Evolutionary conservation across 257 asterid genomes (phyloP).

Genomic region (Fraxinus excelsior): DNA sequence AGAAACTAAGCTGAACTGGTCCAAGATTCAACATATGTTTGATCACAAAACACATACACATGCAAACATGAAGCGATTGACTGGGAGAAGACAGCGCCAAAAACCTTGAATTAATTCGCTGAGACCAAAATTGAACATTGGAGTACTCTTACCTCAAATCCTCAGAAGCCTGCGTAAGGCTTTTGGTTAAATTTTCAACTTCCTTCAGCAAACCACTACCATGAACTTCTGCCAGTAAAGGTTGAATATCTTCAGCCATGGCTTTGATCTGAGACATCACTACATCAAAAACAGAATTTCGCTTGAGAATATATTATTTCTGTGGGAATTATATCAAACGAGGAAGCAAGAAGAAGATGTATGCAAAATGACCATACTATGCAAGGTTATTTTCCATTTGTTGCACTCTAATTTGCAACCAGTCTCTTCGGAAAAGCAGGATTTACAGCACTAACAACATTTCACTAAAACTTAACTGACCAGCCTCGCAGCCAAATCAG

Average conservation of each 20-base stretch:
- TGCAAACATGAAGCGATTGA: background rate
- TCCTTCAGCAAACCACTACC: constrained; percentile 89
- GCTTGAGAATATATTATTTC: constrained; percentile 54
- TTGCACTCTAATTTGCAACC: constrained; percentile 1
- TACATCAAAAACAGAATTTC: constrained; percentile 58
- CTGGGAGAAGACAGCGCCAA: background rate
- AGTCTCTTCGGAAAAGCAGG: constrained; percentile 18
- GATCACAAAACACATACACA: background rate
- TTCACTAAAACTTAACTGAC: background rate
- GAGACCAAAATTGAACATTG: constrained; percentile 1
- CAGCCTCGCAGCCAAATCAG: constrained; percentile 13
- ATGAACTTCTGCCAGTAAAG: constrained; percentile 81
- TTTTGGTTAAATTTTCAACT: constrained; percentile 81
- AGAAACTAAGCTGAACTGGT: background rate
- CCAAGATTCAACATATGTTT: background rate
- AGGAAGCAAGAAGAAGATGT: constrained; percentile 16
- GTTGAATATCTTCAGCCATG: constrained; percentile 90
- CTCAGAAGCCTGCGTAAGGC: constrained; percentile 86
- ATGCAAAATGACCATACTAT: constrained; percentile 20
- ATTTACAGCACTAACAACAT: constrained; percentile 13
- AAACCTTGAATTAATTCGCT: background rate
- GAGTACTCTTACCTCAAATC: constrained; percentile 70
- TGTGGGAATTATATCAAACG: constrained; percentile 18
- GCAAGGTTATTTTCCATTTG: constrained; percentile 7
- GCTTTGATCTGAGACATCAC: constrained; percentile 90